phyloP scores from a whole-genome alignment of 2,329 filamentous ascomycete species.

The Pseudogymnoascus sp. region DNA sequence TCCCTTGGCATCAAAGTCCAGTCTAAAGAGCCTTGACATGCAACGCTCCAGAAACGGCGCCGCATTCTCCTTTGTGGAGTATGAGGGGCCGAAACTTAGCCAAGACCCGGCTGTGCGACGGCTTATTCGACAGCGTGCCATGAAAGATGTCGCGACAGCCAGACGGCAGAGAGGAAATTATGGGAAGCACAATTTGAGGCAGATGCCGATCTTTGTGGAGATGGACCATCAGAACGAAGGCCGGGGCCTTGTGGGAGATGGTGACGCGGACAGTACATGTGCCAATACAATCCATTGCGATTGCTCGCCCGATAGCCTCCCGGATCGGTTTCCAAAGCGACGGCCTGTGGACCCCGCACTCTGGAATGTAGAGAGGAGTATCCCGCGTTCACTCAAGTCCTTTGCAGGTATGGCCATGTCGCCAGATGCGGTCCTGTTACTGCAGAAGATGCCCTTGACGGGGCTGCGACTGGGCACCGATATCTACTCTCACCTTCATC shows the following conservation, averaged over 20 bases:
- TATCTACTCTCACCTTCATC: constrained; percentile 19
- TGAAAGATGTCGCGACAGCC: constrained; percentile 31
- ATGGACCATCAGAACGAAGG: constrained; percentile 14
- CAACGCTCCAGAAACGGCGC: no score
- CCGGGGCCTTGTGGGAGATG: not conserved
- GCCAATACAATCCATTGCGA: not conserved
- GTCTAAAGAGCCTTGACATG: no score
- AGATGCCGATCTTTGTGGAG: constrained; percentile 21
- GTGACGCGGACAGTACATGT: not conserved
- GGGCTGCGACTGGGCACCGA: constrained; percentile 18
- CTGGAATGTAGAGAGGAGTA: not conserved
- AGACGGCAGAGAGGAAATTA: constrained; percentile 26
- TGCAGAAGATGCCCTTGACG: constrained; percentile 23
- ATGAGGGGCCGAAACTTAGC: no score
- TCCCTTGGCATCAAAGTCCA: no score
- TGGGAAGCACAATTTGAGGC: constrained; percentile 28
- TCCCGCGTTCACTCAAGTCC: constrained; percentile 18
- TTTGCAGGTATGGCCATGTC: constrained; percentile 24
- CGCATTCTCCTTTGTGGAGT: no score
- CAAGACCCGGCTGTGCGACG: constrained; percentile 20
- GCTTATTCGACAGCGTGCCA: constrained; percentile 33
- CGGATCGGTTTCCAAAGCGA: not conserved
- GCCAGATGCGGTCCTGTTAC: constrained; percentile 25
- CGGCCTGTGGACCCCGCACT: not conserved
- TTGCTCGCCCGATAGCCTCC: not conserved